phyloP scores from a whole-genome alignment of 768 basidiomycete species.

The Macrolepiota fuliginosa region DNA sequence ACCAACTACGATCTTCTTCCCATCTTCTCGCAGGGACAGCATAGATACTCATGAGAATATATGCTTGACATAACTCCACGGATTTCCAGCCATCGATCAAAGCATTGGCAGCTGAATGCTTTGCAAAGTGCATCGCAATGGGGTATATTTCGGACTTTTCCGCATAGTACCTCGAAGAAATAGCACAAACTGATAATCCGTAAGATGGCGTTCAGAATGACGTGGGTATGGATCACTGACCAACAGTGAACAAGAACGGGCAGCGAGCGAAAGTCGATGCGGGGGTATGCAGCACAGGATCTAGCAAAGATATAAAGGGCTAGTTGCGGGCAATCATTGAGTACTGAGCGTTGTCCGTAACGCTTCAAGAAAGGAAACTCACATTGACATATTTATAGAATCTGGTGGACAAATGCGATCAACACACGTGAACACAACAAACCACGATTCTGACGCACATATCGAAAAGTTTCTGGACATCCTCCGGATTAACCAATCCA shows the following conservation, averaged over 20 bases:
- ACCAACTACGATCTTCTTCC: constrained; percentile 90
- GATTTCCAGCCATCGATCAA: constrained; percentile 82
- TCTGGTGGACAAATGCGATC: constrained; percentile 31
- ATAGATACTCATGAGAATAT: constrained; percentile 83
- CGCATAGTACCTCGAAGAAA: constrained; percentile 76
- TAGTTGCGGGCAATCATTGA: constrained; percentile 20
- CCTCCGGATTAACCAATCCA: constrained; percentile 71
- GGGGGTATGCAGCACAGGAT: constrained; percentile 79
- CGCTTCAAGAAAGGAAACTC: constrained; percentile 20
- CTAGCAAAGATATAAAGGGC: constrained; percentile 75
- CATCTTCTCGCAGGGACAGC: constrained; percentile 78
- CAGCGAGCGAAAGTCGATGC: constrained; percentile 77
- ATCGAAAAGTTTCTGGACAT: constrained; percentile 81
- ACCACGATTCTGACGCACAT: constrained; percentile 49
- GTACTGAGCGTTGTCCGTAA: neutral
- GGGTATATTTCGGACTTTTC: constrained; percentile 84
- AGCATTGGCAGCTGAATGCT: constrained; percentile 76
- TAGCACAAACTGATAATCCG: constrained; percentile 67
- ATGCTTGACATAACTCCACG: constrained; percentile 89
- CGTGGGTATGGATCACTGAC: constrained; percentile 38
- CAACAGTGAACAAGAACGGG: constrained; percentile 88
- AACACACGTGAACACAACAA: neutral
- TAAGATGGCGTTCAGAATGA: neutral
- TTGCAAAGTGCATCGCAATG: constrained; percentile 87
- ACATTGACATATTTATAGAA: constrained; percentile 74